These are phyloP conservation scores for Tetrahymena thermophila DNA, from an alignment of 73 alveolate species.

Conservation along the genomic window DNA sequence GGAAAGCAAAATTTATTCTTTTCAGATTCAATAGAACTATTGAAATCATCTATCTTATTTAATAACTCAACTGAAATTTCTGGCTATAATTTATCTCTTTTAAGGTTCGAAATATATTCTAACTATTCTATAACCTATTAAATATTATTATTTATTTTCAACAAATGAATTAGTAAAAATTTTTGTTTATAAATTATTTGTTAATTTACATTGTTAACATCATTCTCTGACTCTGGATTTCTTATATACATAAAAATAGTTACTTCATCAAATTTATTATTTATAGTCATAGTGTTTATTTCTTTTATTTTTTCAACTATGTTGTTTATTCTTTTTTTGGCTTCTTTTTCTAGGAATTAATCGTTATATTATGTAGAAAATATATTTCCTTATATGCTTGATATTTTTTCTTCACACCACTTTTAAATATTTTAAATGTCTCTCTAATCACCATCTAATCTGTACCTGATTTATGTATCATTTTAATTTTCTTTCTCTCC, in stretches of 20 bases:
- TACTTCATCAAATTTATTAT: neutral
- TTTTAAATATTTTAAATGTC: neutral
- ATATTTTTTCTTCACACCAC: neutral
- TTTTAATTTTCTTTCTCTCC: neutral
- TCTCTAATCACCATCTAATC: neutral
- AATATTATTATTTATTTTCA: too few relatives aligned
- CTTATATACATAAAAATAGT: too few relatives aligned
- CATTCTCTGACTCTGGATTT: neutral
- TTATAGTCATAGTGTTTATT: neutral
- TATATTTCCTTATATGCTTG: neutral
- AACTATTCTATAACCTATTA: neutral
- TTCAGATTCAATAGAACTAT: neutral
- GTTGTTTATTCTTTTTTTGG: too few relatives aligned
- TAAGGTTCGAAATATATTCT: neutral
- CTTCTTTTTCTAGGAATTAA: neutral
- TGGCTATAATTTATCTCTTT: neutral
- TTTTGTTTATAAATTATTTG: too few relatives aligned
- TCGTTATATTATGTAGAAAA: neutral
- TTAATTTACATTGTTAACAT: neutral
- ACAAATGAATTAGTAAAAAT: too few relatives aligned
- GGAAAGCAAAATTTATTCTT: neutral
- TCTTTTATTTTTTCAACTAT: neutral
- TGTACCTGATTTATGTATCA: neutral
- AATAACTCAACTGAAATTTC: neutral
- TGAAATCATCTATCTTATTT: neutral